phyloP scores from a whole-genome alignment of 805 yeast species.

The Wickerhamomyces subpelliculosus region DNA sequence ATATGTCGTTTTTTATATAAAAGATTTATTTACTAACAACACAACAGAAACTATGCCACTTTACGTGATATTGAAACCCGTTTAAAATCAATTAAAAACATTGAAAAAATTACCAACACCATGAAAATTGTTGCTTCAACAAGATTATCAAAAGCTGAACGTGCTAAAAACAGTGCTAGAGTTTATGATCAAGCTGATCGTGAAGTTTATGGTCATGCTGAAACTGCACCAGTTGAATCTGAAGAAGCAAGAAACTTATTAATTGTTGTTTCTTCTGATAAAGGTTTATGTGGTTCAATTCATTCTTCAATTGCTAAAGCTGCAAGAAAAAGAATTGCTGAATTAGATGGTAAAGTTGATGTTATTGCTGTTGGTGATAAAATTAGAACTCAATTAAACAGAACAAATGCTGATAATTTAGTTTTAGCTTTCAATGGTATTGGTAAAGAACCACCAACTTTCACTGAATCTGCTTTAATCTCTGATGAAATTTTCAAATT shows the following conservation, averaged over 20 bases:
- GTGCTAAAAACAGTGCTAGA: constrained; percentile 85
- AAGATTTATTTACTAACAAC: constrained; percentile 11
- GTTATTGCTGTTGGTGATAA: constrained; percentile 92
- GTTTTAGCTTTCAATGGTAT: constrained; percentile 80
- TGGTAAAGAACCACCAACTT: constrained; percentile 96
- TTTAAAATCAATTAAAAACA: constrained; percentile 96
- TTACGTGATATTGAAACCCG: constrained; percentile 98
- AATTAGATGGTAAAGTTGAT: constrained; percentile 56
- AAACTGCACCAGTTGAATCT: constrained; percentile 51
- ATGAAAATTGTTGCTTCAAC: constrained; percentile 99
- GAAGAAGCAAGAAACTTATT: constrained; percentile 62
- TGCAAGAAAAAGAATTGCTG: constrained; percentile 61
- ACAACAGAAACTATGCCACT: constrained; percentile 85
- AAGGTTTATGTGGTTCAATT: constrained; percentile 98
- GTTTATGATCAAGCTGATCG: constrained; percentile 74
- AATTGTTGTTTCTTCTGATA: constrained; percentile 90
- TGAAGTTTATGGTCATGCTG: constrained; percentile 76
- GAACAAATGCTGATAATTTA: constrained; percentile 68
- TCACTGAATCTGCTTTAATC: constrained; percentile 81
- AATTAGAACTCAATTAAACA: constrained; percentile 77
- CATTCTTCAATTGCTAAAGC: constrained; percentile 92
- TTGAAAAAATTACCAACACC: constrained; percentile 98
- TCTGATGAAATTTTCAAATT: constrained; percentile 73
- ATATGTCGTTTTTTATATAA: background rate
- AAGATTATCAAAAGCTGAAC: constrained; percentile 90